phyloP scores from a whole-genome alignment of 805 yeast genomes.

The Saccharomycopsis microspora region DNA sequence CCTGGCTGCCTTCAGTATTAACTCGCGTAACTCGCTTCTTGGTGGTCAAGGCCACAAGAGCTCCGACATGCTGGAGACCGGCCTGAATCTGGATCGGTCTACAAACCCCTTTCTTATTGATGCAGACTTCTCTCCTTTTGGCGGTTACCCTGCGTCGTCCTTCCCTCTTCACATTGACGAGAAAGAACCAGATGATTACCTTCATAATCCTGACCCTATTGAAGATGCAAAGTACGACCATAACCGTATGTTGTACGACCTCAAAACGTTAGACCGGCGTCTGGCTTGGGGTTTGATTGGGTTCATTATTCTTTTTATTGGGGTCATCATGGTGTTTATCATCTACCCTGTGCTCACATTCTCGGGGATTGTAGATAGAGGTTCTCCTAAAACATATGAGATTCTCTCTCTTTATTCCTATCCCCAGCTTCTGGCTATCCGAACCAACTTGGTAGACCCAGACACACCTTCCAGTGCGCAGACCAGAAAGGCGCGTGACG shows the following conservation, averaged over 20 bases:
- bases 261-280: constrained; percentile 53
- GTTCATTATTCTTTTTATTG: constrained; percentile 43
- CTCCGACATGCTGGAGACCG: constrained; percentile 16
- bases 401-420: constrained; percentile 36
- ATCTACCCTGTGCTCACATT: constrained; percentile 77
- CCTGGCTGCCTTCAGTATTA: constrained; percentile 26
- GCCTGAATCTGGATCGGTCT: constrained; percentile 19
- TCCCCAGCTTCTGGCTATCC: constrained; percentile 39
- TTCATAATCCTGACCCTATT: constrained; percentile 94
- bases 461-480: constrained; percentile 45
- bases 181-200: constrained; percentile 87
- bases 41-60: constrained; percentile 1
- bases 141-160: constrained; percentile 90
- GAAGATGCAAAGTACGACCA: constrained; percentile 80
- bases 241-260: constrained; percentile 50
- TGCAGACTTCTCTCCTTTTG: constrained; percentile 80
- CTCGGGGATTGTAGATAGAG: constrained; percentile 46
- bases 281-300: constrained; percentile 56
- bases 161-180: constrained; percentile 89
- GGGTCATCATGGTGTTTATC: constrained; percentile 58
- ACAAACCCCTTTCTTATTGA: constrained; percentile 35
- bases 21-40: constrained; percentile 22
- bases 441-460: constrained; percentile 45
- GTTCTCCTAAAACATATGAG: constrained; percentile 22
- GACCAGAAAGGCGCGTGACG: constrained; percentile 44